Evolutionary conservation across 495 filamentous ascomycete species (phyloP).

Genomic region (Trypethelium eluteriae): DNA sequence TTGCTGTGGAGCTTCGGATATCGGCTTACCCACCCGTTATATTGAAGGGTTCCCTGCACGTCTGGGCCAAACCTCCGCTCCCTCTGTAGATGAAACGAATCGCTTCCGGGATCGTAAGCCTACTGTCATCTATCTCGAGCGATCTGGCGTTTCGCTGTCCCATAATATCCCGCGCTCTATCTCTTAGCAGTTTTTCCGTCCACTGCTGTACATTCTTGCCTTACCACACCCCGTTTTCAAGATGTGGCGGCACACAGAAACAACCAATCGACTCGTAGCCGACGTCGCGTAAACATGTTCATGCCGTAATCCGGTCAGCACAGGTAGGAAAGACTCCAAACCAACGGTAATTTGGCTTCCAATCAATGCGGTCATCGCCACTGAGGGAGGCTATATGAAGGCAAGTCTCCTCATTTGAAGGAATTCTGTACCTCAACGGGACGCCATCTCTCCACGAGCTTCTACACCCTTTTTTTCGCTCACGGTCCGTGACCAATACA

Average conservation of each 20-base stretch:
- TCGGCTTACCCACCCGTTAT: neutral
- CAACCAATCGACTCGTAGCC: slow-evolving; percentile 1
- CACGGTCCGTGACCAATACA: neutral
- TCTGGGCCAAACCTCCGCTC: neutral
- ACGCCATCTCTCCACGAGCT: neutral
- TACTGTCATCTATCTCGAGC: neutral
- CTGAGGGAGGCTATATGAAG: neutral
- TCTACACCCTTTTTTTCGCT: neutral
- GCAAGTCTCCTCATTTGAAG: too few relatives aligned
- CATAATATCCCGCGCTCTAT: neutral
- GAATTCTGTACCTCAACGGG: neutral
- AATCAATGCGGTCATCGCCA: neutral
- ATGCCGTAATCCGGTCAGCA: neutral
- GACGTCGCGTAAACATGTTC: neutral
- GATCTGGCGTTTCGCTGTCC: slow-evolving; percentile 8
- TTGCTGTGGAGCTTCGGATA: neutral
- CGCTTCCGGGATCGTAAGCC: neutral
- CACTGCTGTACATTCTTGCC: neutral
- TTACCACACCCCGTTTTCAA: neutral
- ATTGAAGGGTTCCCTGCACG: slow-evolving; percentile 1
- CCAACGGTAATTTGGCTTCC: slow-evolving; percentile 4
- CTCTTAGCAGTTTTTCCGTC: neutral
- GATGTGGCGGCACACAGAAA: neutral
- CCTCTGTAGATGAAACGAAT: slow-evolving; percentile 10
- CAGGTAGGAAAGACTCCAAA: neutral